Base-by-base conservation (phyloP, 257 asterid genomes). In the Verbena officinalis region DNA sequence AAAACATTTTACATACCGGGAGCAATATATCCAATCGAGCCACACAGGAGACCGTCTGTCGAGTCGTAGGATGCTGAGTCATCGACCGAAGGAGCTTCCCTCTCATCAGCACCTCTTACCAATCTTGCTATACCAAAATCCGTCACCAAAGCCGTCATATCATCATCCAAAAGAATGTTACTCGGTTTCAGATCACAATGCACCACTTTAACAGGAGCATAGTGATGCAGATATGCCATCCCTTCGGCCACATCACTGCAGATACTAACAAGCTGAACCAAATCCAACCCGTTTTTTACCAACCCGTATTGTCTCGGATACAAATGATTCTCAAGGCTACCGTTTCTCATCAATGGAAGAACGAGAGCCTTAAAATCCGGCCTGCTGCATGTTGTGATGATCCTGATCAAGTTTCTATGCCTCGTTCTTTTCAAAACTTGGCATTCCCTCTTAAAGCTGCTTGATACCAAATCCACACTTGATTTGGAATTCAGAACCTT, bases 131-230 rank as follows among this genome's bases (percentile, higher is more conserved):
- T 83, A 0, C 98, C 98, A 58, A 91, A 91, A 73, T 91, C 98
- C 1, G 96, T 74, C 0, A 91, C 84, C 64, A 86, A 54, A 23
- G 96, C 96, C 0, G 89, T 86, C 79, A 91, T 49, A 56, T 91
- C 83, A 2, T 78, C 76, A 7, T 91, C 94, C 1, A 91, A 84
- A 15, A 91, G 89, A 61, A 91, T 88, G 55, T 91, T 91, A 75
- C 98, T 88, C 7, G 96, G 98, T 36, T 91, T 91, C 0, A 91
- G 81, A 57, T 91, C 98, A 64, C 98, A 86, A 20, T 91, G 95
- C 73, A 83, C 91, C 0, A 91, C 91, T 62, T 65, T 81, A 7
- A 86, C 73, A 0, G 94, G 96, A 2, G 96, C 81, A 67, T 81
- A 55, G 76, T 91, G 91, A 42, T 91, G 98, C 69, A 91, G 67